These are phyloP conservation scores for Lachancea meyersii DNA, from an alignment of 805 yeast genomes.

Conservation along the genomic window DNA sequence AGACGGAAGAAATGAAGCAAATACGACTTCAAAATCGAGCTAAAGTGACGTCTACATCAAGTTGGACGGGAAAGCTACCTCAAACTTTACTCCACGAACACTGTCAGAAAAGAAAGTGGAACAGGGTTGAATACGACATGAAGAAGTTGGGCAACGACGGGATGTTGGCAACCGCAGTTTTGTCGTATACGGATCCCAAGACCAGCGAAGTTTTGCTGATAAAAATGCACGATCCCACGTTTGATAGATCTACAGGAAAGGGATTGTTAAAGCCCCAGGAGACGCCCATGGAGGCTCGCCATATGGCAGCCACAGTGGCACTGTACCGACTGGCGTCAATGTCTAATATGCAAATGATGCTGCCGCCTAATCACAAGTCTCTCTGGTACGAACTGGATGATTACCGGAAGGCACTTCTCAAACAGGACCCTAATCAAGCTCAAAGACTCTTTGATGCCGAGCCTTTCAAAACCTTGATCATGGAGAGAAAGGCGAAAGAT, in stretches of 20 bases:
- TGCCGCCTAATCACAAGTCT: constrained; percentile 75
- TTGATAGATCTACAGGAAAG: constrained; percentile 36
- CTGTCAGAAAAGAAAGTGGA: constrained; percentile 87
- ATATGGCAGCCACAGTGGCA: constrained; percentile 84
- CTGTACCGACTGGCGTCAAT: constrained; percentile 71
- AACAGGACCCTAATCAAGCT: constrained; percentile 43
- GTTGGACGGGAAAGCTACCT: constrained; percentile 95
- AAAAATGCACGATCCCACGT: constrained; percentile 44
- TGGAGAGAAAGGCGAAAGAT: constrained; percentile 43
- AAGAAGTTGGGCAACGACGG: constrained; percentile 46
- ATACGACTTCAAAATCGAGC: constrained; percentile 35
- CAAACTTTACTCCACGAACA: constrained; percentile 79
- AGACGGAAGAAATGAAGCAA: constrained; percentile 16
- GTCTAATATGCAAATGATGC: constrained; percentile 78
- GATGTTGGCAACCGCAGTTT: constrained; percentile 54
- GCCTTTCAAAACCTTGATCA: constrained; percentile 69
- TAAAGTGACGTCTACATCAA: constrained; percentile 58
- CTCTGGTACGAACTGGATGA: constrained; percentile 72
- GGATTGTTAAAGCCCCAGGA: constrained; percentile 58
- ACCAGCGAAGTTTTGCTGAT: constrained; percentile 60
- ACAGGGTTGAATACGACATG: constrained; percentile 74
- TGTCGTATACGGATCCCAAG: constrained; percentile 75
- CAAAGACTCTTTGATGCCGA: constrained; percentile 54
- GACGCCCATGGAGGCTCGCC: constrained; percentile 85
- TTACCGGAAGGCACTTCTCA: constrained; percentile 45